These are phyloP conservation scores for Aspergillus uvarum DNA, from an alignment of 2,329 filamentous ascomycete genomes.

Conservation along the genomic window DNA sequence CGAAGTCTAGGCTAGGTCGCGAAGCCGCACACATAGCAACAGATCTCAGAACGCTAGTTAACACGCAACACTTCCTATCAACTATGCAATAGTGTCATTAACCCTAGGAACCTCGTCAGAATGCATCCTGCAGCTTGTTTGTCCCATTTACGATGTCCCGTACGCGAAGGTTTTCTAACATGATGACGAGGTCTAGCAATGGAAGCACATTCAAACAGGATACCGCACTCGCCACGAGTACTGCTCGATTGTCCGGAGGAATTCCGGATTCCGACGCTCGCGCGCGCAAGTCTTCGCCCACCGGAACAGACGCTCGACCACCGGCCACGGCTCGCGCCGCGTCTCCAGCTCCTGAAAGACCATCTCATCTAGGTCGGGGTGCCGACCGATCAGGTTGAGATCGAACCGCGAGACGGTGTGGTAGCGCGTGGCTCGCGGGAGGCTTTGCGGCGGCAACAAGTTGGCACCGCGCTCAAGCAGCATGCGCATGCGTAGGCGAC, in stretches of 20 bases:
- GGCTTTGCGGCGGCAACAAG: not conserved
- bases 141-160: too few species aligned
- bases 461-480: not conserved
- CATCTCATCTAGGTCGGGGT: not conserved
- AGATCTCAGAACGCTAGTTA: too few species aligned
- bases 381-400: too few species aligned
- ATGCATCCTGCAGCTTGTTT: too few species aligned
- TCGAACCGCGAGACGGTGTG: too few species aligned
- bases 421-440: not conserved
- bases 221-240: not conserved
- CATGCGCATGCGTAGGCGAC: not conserved
- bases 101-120: too few species aligned
- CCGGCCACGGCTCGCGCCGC: not conserved
- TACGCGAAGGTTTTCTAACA: too few species aligned
- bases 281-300: not conserved
- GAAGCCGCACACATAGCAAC: too few species aligned
- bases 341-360: not conserved
- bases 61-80: too few species aligned
- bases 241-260: not conserved
- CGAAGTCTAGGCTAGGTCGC: too few species aligned
- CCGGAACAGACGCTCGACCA: not conserved
- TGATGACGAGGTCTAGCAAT: too few species aligned
- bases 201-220: not conserved
- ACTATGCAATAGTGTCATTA: too few species aligned
- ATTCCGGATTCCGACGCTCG: not conserved